Evolutionary conservation across 1,139 yeast species (phyloP).

Genomic region (Blastobotrys ciferrii): DNA sequence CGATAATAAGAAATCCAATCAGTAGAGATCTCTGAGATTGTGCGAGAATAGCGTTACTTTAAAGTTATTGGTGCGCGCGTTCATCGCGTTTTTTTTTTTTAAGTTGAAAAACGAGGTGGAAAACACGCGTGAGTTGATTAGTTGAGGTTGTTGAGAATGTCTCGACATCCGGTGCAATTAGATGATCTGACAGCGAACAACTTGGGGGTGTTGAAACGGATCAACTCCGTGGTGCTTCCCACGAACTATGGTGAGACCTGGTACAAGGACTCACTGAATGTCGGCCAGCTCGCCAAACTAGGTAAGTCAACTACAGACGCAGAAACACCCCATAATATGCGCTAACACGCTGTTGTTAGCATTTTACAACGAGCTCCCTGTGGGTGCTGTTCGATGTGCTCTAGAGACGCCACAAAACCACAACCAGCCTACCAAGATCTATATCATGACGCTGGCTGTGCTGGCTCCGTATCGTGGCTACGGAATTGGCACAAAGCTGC

Average conservation of each 20-base stretch:
- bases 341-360: constrained; percentile 38
- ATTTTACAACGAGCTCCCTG: constrained; percentile 63
- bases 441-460: constrained; percentile 67
- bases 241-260: constrained; percentile 48
- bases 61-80: too few species aligned
- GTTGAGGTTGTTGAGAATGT: neutral
- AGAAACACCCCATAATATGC: neutral
- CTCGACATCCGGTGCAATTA: constrained; percentile 27
- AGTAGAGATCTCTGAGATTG: too few species aligned
- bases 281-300: constrained; percentile 34
- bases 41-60: too few species aligned
- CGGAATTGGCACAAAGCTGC: constrained; percentile 61
- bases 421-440: constrained; percentile 48
- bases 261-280: constrained; percentile 46
- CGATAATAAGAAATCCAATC: too few species aligned
- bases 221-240: constrained; percentile 48
- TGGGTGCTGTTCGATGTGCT: constrained; percentile 56
- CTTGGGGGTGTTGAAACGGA: constrained; percentile 48
- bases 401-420: constrained; percentile 45
- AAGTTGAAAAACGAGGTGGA: too few species aligned
- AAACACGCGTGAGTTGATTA: neutral
- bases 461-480: constrained; percentile 55
- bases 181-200: constrained; percentile 53
- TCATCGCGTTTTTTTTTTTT: too few species aligned
- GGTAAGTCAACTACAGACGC: constrained; percentile 25